Evolutionary conservation across 148 eudicot species (phyloP).

Genomic region (Rhododendron griersonianum): DNA sequence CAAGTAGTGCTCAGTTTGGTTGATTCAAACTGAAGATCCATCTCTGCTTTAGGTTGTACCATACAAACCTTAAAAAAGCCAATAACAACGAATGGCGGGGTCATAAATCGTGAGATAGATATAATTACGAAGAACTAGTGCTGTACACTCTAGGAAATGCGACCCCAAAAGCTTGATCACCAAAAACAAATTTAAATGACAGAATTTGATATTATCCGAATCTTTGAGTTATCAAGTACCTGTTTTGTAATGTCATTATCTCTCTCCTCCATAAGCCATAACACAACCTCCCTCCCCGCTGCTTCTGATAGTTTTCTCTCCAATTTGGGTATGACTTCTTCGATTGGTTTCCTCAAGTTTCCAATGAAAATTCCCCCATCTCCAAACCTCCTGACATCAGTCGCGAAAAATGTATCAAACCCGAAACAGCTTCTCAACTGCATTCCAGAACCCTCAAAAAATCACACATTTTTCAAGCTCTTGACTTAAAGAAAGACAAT

Average conservation of each 20-base stretch:
- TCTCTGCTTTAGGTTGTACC: constrained; percentile 95
- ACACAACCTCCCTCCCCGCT: constrained; percentile 75
- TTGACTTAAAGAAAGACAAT: not conserved
- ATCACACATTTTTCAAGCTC: not conserved
- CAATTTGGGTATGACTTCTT: constrained; percentile 78
- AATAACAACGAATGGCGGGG: not conserved
- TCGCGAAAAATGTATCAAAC: constrained; percentile 84
- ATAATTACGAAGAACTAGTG: not conserved
- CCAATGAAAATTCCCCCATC: constrained; percentile 97
- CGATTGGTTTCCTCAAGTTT: constrained; percentile 80
- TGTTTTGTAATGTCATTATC: constrained; percentile 76
- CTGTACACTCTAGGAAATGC: not conserved
- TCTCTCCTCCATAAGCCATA: constrained; percentile 98
- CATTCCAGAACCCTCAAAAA: constrained; percentile 10
- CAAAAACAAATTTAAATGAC: not conserved
- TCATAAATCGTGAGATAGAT: not conserved
- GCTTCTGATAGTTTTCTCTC: constrained; percentile 84
- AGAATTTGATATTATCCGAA: not conserved
- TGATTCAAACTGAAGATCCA: constrained; percentile 84
- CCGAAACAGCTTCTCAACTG: constrained; percentile 92
- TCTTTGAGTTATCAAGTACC: constrained; percentile 27
- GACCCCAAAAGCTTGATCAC: not conserved
- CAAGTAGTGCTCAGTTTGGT: constrained; percentile 78
- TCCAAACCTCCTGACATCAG: constrained; percentile 92
- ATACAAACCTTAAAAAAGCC: constrained; percentile 61